These are phyloP conservation scores for Salix udensis DNA, from an alignment of 345 rosid genomes.

Conservation along the genomic window DNA sequence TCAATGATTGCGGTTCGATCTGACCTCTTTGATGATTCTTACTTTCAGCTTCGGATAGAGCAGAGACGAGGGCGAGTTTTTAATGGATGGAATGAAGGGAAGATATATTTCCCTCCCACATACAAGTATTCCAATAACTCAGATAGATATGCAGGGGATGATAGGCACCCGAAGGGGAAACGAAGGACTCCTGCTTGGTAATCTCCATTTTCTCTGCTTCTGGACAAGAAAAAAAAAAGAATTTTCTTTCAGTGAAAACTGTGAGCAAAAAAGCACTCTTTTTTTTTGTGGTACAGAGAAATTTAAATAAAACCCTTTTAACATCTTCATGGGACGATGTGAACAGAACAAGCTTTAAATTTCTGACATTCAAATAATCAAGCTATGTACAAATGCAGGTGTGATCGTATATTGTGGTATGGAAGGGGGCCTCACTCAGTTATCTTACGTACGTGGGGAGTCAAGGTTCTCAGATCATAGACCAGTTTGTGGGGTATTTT, in stretches of 20 bases:
- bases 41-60: slow-evolving; percentile 67
- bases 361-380: neutral
- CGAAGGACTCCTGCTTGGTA: slow-evolving; percentile 99
- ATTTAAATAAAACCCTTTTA: neutral
- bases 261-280: neutral
- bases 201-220: neutral
- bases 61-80: slow-evolving; percentile 72
- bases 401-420: slow-evolving; percentile 96
- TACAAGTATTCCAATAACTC: slow-evolving; percentile 96
- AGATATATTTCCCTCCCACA: slow-evolving; percentile 90
- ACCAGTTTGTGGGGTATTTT: slow-evolving; percentile 81
- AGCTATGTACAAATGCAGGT: slow-evolving; percentile 45
- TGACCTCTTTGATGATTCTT: slow-evolving; percentile 13
- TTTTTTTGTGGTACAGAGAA: neutral
- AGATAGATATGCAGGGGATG: slow-evolving; percentile 84
- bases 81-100: slow-evolving; percentile 94
- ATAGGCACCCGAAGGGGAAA: slow-evolving; percentile 75
- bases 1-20: slow-evolving; percentile 6
- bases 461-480: slow-evolving; percentile 98
- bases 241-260: neutral
- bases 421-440: slow-evolving; percentile 74
- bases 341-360: neutral
- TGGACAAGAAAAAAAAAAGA: neutral
- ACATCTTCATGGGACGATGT: neutral
- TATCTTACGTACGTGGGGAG: slow-evolving; percentile 96